These are phyloP conservation scores for Phyllosticta paracitricarpa DNA, from an alignment of 2,329 filamentous ascomycete genomes.

Conservation along the genomic window DNA sequence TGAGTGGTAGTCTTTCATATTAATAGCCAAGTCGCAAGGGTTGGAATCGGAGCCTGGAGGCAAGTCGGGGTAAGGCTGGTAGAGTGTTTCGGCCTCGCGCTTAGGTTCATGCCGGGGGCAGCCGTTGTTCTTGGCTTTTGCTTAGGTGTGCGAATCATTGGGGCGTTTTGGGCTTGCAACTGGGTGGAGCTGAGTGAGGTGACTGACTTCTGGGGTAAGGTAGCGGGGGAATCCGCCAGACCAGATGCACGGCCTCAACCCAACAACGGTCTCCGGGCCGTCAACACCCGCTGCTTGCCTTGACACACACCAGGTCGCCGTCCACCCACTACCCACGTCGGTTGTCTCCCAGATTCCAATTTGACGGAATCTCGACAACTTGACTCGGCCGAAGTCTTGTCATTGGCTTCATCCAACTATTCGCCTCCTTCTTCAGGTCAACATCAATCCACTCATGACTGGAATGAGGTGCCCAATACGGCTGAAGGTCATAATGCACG, in stretches of 20 bases:
- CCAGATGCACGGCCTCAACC: not conserved
- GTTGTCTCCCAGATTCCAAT: conserved; percentile 27
- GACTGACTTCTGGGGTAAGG: not conserved
- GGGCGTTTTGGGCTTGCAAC: not conserved
- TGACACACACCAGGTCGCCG: not conserved
- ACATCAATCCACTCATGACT: conserved; percentile 21
- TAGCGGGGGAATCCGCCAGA: no score
- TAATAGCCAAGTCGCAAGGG: not conserved
- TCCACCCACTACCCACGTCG: not conserved
- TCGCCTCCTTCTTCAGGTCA: conserved; percentile 21
- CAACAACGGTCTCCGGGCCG: not conserved
- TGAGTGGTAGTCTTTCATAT: not conserved
- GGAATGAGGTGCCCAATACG: conserved; percentile 25
- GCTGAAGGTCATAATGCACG: conserved; percentile 40
- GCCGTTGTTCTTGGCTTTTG: not conserved
- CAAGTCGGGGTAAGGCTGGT: not conserved
- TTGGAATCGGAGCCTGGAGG: not conserved
- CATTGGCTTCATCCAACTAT: conserved; percentile 32
- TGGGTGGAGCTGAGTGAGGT: not conserved
- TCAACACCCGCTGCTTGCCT: not conserved
- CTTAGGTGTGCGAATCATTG: not conserved
- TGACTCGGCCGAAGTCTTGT: conserved; percentile 19
- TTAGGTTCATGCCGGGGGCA: not conserved
- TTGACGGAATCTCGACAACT: conserved; percentile 37
- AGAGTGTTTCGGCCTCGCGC: not conserved